Evolutionary conservation across 352 stramenopile species (phyloP), one percentile per base, ranked within the genome.

Genomic region (Thalassiosira livingstoniorum): DNA sequence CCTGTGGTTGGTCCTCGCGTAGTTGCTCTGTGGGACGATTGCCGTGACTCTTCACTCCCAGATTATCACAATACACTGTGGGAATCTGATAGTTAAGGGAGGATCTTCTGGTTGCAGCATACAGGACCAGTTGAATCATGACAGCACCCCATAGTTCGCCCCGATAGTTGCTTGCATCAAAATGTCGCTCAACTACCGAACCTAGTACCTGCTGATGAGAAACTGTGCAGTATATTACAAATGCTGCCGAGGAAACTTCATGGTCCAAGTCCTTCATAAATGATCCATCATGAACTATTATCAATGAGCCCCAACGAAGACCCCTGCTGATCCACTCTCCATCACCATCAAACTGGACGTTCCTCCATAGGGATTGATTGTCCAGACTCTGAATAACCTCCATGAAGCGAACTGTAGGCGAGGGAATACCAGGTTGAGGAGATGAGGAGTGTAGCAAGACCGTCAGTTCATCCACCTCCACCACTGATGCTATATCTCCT

Each of bases 31-130:
- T 0, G 0, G 32, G 31, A 42, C 60, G 25, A 23, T 75, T 86
- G 4, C 71, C 72, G 60, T 86, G 79, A 0, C 45, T 63, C 2
- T 71, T 63, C 0, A 81, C 72, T 11, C 79, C 79, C 15, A 60
- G 65, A 21, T 86, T 86, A 39, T 86, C 67, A 25, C 73, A 82
- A 35, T 70, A 25, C 4, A 78, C 15, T 31, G 27, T 31, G 4
- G n/a, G 51, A 25, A 23, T 13, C 37, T 13, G 39, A 4, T 32
- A 21, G 55, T 53, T 32, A 3, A 27, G 32, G 10, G 47, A 29
- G 7, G 10, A 43, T 25, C 29, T 23, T 18, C 11, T 2, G 1
- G 21, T 21, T 15, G 45, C 34, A 39, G 23, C 2, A 0, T 4
- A 42, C 3, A 58, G 18, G 2, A 54, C 4, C 35, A 39, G 37